Conservation (phyloP, 2,329 filamentous ascomycete species). For the Aureobasidium subglaciale region DNA sequence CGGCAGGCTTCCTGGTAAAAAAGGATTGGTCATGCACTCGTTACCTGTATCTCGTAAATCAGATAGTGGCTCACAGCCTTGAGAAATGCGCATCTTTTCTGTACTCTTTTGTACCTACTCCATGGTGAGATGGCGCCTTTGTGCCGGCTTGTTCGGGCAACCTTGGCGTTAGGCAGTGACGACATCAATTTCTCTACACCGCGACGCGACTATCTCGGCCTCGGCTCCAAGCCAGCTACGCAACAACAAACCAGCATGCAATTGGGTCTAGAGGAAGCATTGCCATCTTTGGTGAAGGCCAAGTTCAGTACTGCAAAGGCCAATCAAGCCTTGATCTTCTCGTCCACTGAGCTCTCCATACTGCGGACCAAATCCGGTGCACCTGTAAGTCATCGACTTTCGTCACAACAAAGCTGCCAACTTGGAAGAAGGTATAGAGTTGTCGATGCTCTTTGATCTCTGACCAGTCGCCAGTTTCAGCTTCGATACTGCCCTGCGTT, state of each 20-base stretch:
- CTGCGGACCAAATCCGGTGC: slow-evolving; percentile 20
- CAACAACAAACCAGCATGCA: slow-evolving; percentile 9
- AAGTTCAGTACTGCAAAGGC: slow-evolving; percentile 33
- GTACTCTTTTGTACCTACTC: background rate
- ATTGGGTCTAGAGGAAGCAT: slow-evolving; percentile 12
- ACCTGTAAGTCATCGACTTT: background rate
- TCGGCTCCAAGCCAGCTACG: background rate
- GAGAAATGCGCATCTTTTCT: background rate
- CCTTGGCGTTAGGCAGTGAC: background rate
- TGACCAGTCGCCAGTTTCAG: slow-evolving; percentile 52
- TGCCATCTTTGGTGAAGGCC: slow-evolving; percentile 28
- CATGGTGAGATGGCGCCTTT: too few relatives aligned
- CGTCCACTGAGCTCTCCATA: slow-evolving; percentile 32
- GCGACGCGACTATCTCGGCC: background rate
- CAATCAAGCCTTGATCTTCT: slow-evolving; percentile 31
- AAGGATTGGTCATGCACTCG: background rate
- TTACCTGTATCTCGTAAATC: background rate
- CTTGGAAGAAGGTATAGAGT: background rate
- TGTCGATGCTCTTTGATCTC: background rate
- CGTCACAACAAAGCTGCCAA: background rate
- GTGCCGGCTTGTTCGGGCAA: too few relatives aligned
- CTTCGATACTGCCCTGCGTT: slow-evolving; percentile 63
- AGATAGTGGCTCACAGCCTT: background rate
- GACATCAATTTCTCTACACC: background rate
- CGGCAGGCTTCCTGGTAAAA: background rate